A percentile compares a stretch with the other conserved stretches of the same genome.
Conservation (phyloP, 192 early-diverging fungal species). For the Phycomyces nitens region DNA sequence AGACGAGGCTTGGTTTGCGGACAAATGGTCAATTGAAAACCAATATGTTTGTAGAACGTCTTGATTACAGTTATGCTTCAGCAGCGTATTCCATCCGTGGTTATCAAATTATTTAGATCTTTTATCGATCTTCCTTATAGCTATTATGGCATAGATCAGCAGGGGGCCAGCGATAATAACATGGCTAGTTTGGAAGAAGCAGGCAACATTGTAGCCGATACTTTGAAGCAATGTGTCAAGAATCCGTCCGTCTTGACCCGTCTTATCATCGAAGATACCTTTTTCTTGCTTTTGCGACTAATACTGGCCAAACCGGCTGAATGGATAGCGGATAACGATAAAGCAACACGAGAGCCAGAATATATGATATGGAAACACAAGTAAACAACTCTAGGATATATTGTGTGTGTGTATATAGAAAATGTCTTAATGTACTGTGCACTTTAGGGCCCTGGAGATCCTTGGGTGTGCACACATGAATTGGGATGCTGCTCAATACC, state of each 20-base stretch:
- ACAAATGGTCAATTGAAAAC: not conserved
- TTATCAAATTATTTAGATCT: slow-evolving; percentile 37
- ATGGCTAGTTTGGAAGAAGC: slow-evolving; percentile 22
- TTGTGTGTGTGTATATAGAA: too few species aligned
- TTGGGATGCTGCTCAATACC: slow-evolving; percentile 21
- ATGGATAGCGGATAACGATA: not conserved
- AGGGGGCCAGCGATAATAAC: slow-evolving; percentile 1
- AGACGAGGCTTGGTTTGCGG: not conserved
- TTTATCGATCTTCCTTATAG: slow-evolving; percentile 36
- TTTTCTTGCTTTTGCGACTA: slow-evolving; percentile 36
- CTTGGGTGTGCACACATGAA: slow-evolving; percentile 16
- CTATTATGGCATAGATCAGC: slow-evolving; percentile 3
- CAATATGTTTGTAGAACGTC: slow-evolving; percentile 20
- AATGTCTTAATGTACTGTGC: too few species aligned
- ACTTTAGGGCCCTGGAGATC: slow-evolving; percentile 18
- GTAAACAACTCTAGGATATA: slow-evolving; percentile 16
- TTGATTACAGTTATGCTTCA: slow-evolving; percentile 35
- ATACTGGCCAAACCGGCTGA: slow-evolving; percentile 24
- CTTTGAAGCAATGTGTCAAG: slow-evolving; percentile 33
- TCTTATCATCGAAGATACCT: slow-evolving; percentile 36
- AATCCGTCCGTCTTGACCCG: slow-evolving; percentile 28
- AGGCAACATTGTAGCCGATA: slow-evolving; percentile 29
- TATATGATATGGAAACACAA: slow-evolving; percentile 33
- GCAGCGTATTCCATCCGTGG: slow-evolving; percentile 36
- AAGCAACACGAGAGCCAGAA: not conserved